Conservation (phyloP, 345 rosid genomes). For the Heritiera fomes region DNA sequence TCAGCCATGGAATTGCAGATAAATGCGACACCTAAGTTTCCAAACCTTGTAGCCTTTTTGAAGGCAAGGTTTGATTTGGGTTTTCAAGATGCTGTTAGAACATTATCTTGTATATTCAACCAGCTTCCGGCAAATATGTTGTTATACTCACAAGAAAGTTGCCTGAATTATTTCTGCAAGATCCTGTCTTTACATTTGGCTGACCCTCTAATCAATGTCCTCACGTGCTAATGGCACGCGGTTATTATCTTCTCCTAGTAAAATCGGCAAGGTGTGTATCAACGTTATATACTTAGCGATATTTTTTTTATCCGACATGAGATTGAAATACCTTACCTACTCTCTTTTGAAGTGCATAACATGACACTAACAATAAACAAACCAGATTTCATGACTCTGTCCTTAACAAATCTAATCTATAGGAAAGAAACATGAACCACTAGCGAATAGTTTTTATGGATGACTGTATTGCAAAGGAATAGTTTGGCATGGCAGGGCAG, state of each 20-base stretch:
- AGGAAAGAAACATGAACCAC: neutral
- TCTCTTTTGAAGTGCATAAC: too few relatives aligned
- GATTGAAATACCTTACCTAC: too few relatives aligned
- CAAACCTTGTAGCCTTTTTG: neutral
- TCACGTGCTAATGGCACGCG: neutral
- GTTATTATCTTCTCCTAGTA: too few relatives aligned
- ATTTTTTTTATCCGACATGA: too few relatives aligned
- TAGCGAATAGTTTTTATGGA: neutral
- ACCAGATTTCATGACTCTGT: constrained; percentile 1
- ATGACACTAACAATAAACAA: neutral
- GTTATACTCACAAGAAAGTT: neutral
- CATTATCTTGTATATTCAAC: neutral
- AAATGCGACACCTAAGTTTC: neutral
- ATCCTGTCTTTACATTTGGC: neutral
- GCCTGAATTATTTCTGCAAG: neutral
- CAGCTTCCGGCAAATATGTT: neutral
- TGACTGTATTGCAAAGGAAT: neutral
- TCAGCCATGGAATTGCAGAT: too few relatives aligned
- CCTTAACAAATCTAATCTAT: neutral
- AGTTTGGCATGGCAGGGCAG: neutral
- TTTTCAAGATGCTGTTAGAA: neutral
- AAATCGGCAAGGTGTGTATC: too few relatives aligned
- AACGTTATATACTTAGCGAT: too few relatives aligned
- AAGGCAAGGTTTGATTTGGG: neutral
- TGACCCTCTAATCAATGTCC: neutral